Evolutionary conservation across 257 asterid genomes (phyloP), one percentile per base, ranked within the genome.

Genomic region (Capsicum rhomboideum): DNA sequence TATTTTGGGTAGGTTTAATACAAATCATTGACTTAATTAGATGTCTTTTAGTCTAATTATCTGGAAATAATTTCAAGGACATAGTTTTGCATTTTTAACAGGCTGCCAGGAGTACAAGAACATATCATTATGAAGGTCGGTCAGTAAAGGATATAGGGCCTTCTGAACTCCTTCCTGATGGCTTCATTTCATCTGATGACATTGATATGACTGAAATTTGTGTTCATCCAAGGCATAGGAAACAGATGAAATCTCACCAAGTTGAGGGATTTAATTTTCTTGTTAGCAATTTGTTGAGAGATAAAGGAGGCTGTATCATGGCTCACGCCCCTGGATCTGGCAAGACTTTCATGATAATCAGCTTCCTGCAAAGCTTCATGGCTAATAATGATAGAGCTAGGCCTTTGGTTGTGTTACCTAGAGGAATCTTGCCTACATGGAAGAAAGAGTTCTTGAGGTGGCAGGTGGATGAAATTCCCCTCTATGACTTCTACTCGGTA

Each of bases 321-420:
- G 99, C 99, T 9, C 99, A 97, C 78, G 99, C 99, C 78, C 98
- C 99, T 52, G 99, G 99, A 83, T 97, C 99, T 23, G 99, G 99
- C 11, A 95, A 95, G 84, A 97, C 99, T 10, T 97, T 97, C 82
- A 97, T 97, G 99, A 93, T 97, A 4, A 97, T 97, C 86, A 97
- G 99, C 82, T 97, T 97, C 86, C 91, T 97, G 10, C 98, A 95
- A 86, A 97, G 99, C 83, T 97, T 95, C 82, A 97, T 97, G 99
- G 97, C 99, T 4, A 95, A 93, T 75, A 91, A 95, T 85, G 98
- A 98, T 6, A 85, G 83, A 58, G 98, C 99, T 20, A 95, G 99
- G 86, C 98, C 99, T 66, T 88, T 97, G 46, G 99, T 97, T 72
- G 96, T 97, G 87, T 93, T 97, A 52, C 99, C 99, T 1, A 93